These are phyloP conservation scores for Anthracocystis walkeri DNA, from an alignment of 1,284 basidiomycete species.

Conservation along the genomic window DNA sequence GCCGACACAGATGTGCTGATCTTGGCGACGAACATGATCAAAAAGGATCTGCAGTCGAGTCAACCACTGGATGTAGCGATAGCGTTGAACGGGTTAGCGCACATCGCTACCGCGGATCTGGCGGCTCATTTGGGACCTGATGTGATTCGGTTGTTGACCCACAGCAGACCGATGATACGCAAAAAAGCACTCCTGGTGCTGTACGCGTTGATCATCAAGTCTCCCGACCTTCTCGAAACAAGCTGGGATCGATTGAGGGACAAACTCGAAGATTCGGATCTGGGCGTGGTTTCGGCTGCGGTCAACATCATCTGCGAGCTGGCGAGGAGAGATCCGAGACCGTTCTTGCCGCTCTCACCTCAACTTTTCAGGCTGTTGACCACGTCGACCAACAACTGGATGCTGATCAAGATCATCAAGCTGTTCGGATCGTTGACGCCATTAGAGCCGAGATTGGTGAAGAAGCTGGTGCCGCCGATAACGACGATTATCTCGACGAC, in stretches of 20 bases:
- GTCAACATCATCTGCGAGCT: slow-evolving; percentile 96
- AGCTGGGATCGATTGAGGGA: slow-evolving; percentile 77
- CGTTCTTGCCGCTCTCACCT: slow-evolving; percentile 75
- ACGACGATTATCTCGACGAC: slow-evolving; percentile 95
- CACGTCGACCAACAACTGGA: slow-evolving; percentile 97
- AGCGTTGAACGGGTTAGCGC: slow-evolving; percentile 86
- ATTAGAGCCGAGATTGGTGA: slow-evolving; percentile 89
- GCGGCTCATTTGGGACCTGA: slow-evolving; percentile 89
- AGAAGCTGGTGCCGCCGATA: slow-evolving; percentile 91
- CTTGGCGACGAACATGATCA: slow-evolving; percentile 95
- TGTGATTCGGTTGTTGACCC: slow-evolving; percentile 87
- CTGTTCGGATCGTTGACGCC: slow-evolving; percentile 75
- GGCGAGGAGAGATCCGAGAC: slow-evolving; percentile 71
- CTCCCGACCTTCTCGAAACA: slow-evolving; percentile 57
- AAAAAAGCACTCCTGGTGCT: slow-evolving; percentile 88
- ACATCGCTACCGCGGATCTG: slow-evolving; percentile 88
- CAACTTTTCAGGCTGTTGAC: slow-evolving; percentile 94
- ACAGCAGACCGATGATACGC: slow-evolving; percentile 84
- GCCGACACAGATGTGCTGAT: slow-evolving; percentile 97
- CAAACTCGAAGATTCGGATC: slow-evolving; percentile 71
- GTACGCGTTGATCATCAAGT: slow-evolving; percentile 71
- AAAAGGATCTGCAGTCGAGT: slow-evolving; percentile 90
- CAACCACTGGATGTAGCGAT: slow-evolving; percentile 81
- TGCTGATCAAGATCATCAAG: slow-evolving; percentile 99
- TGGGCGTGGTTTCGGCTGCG: slow-evolving; percentile 87